Evolutionary conservation across 2,329 filamentous ascomycete species (phyloP).

Genomic region (Simplicillium aogashimaense): DNA sequence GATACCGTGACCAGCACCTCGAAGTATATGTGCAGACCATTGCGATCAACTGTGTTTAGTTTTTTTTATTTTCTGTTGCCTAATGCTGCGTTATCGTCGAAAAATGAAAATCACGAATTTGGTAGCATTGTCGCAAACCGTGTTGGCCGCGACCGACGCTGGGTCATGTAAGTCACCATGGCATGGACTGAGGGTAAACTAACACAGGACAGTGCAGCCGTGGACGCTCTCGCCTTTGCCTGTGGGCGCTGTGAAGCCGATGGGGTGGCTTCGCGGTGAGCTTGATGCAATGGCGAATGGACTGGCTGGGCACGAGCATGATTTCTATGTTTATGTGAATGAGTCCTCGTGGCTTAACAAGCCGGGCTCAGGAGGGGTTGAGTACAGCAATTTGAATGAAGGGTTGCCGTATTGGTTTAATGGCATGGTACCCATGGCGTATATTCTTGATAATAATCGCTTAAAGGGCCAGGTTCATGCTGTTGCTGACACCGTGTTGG

Average conservation of each 20-base stretch:
- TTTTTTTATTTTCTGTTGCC: too few species aligned
- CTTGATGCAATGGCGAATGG: slow-evolving; percentile 37
- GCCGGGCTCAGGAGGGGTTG: slow-evolving; percentile 26
- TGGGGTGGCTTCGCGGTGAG: slow-evolving; percentile 42
- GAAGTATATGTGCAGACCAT: too few species aligned
- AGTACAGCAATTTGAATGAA: slow-evolving; percentile 48
- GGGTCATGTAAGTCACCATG: too few species aligned
- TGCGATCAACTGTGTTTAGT: too few species aligned
- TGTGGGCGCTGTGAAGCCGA: slow-evolving; percentile 37
- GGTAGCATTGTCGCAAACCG: too few species aligned
- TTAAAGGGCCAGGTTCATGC: slow-evolving; percentile 32
- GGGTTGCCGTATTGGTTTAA: slow-evolving; percentile 52
- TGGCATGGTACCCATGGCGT: slow-evolving; percentile 46
- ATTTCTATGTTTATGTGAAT: slow-evolving; percentile 44
- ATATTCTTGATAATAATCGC: slow-evolving; percentile 29
- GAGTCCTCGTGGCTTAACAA: slow-evolving; percentile 34
- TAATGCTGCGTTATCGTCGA: too few species aligned
- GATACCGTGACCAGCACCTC: too few species aligned
- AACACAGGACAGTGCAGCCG: slow-evolving; percentile 4
- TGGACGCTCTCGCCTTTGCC: slow-evolving; percentile 18
- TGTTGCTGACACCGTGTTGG: slow-evolving; percentile 27
- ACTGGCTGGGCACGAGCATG: slow-evolving; percentile 38
- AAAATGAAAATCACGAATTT: too few species aligned
- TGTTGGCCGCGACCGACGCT: too few species aligned
- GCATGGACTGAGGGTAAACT: neutral